Conservation (phyloP, 139 green algal genomes). For the Micractinium conductrix region DNA sequence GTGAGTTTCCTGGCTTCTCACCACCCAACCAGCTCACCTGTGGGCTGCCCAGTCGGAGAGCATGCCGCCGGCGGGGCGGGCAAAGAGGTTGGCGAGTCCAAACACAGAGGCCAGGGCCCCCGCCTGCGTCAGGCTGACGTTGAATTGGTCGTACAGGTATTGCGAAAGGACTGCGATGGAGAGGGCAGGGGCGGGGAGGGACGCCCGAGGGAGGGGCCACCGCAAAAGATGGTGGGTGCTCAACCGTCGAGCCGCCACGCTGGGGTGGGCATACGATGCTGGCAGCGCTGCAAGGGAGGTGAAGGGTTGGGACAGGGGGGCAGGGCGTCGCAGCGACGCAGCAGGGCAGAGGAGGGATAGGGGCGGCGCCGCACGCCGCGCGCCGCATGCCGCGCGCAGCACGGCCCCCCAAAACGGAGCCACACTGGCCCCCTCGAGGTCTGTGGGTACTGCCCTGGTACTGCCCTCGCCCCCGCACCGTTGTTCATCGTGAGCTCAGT, state of each 20-base stretch:
- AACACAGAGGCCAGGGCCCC: neutral
- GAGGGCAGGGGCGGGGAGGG: too few relatives aligned
- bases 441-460: too few relatives aligned
- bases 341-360: neutral
- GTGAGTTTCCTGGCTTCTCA: too few relatives aligned
- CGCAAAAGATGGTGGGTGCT: neutral
- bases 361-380: too few relatives aligned
- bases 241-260: too few relatives aligned
- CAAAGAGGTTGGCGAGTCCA: neutral
- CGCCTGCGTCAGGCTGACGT: neutral
- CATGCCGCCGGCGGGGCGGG: neutral
- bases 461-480: neutral
- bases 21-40: slow-evolving; percentile 5
- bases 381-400: neutral
- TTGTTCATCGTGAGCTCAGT: slow-evolving; percentile 18
- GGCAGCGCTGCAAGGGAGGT: neutral
- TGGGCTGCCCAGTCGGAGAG: neutral
- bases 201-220: neutral
- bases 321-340: too few relatives aligned
- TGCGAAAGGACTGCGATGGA: slow-evolving; percentile 4
- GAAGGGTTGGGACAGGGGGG: neutral
- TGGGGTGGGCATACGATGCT: neutral
- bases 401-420: neutral
- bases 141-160: slow-evolving; percentile 18
- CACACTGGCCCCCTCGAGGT: neutral